phyloP scores from a whole-genome alignment of 441 rosid genomes.

The Croton setiger region DNA sequence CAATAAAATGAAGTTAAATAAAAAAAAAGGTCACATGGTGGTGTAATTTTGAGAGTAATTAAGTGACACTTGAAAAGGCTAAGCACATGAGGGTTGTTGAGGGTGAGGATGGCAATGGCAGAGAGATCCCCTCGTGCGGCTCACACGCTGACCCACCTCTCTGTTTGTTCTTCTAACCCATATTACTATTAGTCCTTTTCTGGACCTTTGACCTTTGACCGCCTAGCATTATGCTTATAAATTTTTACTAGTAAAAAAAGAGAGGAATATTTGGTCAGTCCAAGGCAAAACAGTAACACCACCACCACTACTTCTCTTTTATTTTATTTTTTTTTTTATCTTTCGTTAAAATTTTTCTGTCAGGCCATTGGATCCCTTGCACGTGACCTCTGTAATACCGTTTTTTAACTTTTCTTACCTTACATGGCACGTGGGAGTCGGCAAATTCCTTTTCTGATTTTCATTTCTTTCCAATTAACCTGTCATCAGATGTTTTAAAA shows the following conservation, averaged over 20 bases:
- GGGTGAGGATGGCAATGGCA: not conserved
- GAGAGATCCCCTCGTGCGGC: conserved; percentile 78
- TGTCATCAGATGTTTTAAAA: no score
- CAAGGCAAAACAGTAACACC: conserved; percentile 10
- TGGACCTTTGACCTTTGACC: conserved; percentile 58
- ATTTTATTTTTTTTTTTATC: not conserved
- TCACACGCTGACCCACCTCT: conserved; percentile 49
- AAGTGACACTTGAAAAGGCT: not conserved
- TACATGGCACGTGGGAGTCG: conserved; percentile 39
- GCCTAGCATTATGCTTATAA: conserved; percentile 14
- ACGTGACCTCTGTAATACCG: conserved; percentile 39
- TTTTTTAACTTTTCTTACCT: conserved; percentile 18
- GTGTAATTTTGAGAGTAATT: not conserved
- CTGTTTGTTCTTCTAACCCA: conserved; percentile 24
- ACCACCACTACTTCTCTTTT: not conserved
- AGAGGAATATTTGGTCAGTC: conserved; percentile 36
- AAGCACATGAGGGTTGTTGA: conserved; percentile 11
- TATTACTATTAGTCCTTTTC: not conserved
- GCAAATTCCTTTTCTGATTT: conserved; percentile 16
- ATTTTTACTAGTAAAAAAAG: not conserved
- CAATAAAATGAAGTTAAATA: not conserved
- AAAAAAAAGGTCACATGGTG: conserved; percentile 3
- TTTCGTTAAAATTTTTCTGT: not conserved
- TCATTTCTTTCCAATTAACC: not conserved
- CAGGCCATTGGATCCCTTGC: conserved; percentile 48